Evolutionary conservation across 2,329 filamentous ascomycete genomes (phyloP).

Genomic region (Pyricularia sp.): DNA sequence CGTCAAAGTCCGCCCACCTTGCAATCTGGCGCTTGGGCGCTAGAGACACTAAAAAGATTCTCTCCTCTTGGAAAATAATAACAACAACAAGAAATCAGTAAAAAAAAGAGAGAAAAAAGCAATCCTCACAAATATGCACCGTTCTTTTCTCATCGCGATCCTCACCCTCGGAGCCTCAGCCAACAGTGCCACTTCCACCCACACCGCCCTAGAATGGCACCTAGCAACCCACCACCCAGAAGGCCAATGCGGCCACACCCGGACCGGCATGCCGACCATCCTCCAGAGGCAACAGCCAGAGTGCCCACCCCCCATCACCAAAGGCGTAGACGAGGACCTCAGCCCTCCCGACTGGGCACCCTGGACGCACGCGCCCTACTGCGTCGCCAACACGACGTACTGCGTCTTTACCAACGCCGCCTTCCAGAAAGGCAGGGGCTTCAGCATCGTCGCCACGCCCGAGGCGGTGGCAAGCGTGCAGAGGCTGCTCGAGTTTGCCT

Average conservation of each 20-base stretch:
- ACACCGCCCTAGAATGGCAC: background rate
- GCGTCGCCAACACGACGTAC: conserved; percentile 10
- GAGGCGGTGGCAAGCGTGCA: conserved; percentile 17
- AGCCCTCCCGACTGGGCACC: conserved; percentile 9
- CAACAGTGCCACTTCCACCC: background rate
- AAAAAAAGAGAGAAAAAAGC: background rate
- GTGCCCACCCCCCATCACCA: background rate
- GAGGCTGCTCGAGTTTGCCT: conserved; percentile 13
- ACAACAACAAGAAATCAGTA: too few relatives aligned
- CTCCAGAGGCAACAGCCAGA: background rate
- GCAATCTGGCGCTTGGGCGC: background rate
- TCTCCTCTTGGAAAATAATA: background rate
- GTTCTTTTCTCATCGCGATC: background rate
- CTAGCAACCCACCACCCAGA: background rate
- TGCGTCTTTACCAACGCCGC: conserved; percentile 13
- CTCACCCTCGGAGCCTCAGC: background rate
- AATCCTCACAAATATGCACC: background rate
- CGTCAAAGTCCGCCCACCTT: background rate
- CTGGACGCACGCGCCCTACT: conserved; percentile 15
- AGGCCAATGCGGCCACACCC: background rate
- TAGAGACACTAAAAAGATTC: background rate
- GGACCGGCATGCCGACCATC: background rate
- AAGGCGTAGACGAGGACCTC: background rate
- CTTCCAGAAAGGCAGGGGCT: conserved; percentile 8
- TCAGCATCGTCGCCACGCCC: conserved; percentile 17